Percentiles rank a stretch among this genome's conserved stretches.
These are phyloP conservation scores for Nicotiana sylvestris DNA, from an alignment of 257 asterid species.

Conservation along the genomic window DNA sequence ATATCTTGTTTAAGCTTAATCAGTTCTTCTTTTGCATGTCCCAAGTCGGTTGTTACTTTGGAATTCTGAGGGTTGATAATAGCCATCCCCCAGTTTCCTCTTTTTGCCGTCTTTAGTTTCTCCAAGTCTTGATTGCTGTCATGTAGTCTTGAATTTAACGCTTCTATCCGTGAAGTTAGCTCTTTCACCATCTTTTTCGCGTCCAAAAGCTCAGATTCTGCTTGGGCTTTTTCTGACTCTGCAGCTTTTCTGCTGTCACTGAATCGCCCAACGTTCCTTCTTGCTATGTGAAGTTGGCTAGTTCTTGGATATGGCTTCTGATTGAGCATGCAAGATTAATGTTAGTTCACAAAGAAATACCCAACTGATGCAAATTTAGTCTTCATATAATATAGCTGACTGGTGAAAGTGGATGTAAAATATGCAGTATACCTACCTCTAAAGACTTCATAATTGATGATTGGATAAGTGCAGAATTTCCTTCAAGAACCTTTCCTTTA, in stretches of 20 bases:
- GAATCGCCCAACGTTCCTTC: slow-evolving; percentile 30
- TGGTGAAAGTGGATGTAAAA: too few relatives aligned
- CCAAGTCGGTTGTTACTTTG: slow-evolving; percentile 52
- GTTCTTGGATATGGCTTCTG: slow-evolving; percentile 33
- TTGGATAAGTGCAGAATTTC: slow-evolving; percentile 29
- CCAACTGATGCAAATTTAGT: background rate
- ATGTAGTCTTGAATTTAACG: slow-evolving; percentile 43
- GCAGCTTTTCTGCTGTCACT: slow-evolving; percentile 32
- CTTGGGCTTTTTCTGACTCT: slow-evolving; percentile 34
- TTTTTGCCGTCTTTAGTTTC: slow-evolving; percentile 34
- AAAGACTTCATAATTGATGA: slow-evolving; percentile 19
- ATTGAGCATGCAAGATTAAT: background rate
- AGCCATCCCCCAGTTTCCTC: slow-evolving; percentile 23
- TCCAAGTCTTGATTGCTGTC: slow-evolving; percentile 33
- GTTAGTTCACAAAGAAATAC: background rate
- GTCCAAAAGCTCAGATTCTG: slow-evolving; percentile 47
- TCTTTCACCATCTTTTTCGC: slow-evolving; percentile 47
- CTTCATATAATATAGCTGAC: background rate
- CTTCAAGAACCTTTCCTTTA: slow-evolving; percentile 30
- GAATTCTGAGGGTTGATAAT: slow-evolving; percentile 15
- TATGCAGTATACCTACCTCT: slow-evolving; percentile 30
- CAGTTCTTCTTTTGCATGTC: slow-evolving; percentile 33
- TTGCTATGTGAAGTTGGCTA: slow-evolving; percentile 52
- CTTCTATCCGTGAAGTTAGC: slow-evolving; percentile 39
- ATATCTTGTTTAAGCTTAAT: slow-evolving; percentile 68